phyloP scores from a whole-genome alignment of 2,329 filamentous ascomycete genomes.

The Ascomycota sp. region DNA sequence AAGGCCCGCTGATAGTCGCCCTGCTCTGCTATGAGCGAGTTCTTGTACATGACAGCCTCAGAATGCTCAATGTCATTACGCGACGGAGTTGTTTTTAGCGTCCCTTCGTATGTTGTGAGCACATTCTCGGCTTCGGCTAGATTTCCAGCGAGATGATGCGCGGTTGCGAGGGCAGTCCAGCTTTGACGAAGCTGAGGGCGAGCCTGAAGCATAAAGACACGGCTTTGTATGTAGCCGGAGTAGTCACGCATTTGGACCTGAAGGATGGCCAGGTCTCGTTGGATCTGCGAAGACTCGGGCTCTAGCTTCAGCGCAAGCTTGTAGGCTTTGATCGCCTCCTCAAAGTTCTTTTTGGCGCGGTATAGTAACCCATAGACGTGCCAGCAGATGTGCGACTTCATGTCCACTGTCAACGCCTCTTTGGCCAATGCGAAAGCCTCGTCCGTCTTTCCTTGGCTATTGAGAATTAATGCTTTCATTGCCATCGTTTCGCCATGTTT shows the following conservation, averaged over 20 bases:
- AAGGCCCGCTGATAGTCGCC: constrained; percentile 68
- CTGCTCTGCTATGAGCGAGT: constrained; percentile 75
- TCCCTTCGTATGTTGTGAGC: constrained; percentile 80
- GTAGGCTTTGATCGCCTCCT: constrained; percentile 98
- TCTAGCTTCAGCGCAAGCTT: constrained; percentile 86
- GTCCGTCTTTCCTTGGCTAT: constrained; percentile 74
- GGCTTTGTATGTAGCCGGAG: constrained; percentile 76
- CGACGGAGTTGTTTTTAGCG: constrained; percentile 59
- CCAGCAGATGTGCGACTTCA: constrained; percentile 99
- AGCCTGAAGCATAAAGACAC: constrained; percentile 70
- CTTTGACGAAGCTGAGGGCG: constrained; percentile 69
- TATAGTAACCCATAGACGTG: constrained; percentile 95
- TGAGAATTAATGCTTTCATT: constrained; percentile 97
- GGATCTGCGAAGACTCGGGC: constrained; percentile 85
- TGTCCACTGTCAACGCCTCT: constrained; percentile 78
- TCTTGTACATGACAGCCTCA: constrained; percentile 89
- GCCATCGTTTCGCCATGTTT: constrained; percentile 96
- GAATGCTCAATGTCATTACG: constrained; percentile 78
- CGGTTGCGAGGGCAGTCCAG: constrained; percentile 94
- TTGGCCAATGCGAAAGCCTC: constrained; percentile 91
- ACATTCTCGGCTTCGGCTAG: constrained; percentile 75
- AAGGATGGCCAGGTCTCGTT: constrained; percentile 77
- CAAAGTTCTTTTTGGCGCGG: constrained; percentile 87
- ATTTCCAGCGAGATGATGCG: constrained; percentile 78
- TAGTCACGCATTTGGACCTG: constrained; percentile 97